phyloP scores from a whole-genome alignment of 495 filamentous ascomycete genomes.

The Penicillium bovifimosum region DNA sequence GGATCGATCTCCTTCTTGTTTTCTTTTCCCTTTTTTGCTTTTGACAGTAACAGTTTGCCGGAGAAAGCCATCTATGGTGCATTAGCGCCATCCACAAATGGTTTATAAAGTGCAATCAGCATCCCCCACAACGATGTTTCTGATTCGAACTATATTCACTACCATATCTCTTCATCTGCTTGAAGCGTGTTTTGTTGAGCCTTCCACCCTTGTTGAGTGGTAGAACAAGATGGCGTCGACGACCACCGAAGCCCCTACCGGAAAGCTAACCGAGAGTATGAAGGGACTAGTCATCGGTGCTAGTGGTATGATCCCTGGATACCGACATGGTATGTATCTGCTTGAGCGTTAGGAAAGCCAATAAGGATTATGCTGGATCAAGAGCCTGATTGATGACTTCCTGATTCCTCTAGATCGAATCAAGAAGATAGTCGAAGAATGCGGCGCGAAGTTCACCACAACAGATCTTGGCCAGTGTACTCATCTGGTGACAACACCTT shows the following conservation, averaged over 20 bases:
- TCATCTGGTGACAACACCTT: constrained; percentile 13
- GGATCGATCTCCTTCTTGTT: too few relatives aligned
- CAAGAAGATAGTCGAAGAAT: constrained; percentile 3
- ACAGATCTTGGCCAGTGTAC: constrained; percentile 5
- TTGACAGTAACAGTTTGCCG: too few relatives aligned
- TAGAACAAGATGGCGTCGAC: background rate
- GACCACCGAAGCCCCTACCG: background rate
- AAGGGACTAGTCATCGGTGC: constrained; percentile 47
- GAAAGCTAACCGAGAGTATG: constrained; percentile 25
- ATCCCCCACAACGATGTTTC: background rate
- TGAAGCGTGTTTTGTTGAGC: background rate
- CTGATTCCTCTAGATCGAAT: background rate
- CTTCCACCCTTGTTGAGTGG: too few relatives aligned
- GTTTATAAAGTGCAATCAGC: background rate
- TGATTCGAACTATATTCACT: background rate
- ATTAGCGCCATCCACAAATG: background rate
- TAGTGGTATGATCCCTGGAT: constrained; percentile 52
- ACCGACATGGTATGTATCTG: constrained; percentile 41
- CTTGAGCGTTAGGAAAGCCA: background rate
- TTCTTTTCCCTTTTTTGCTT: too few relatives aligned
- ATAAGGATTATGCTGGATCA: background rate
- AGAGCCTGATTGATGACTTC: background rate
- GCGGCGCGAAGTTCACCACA: constrained; percentile 4
- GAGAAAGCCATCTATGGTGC: background rate
- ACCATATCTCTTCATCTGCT: background rate